Evolutionary conservation across 495 filamentous ascomycete genomes (phyloP).

Genomic region (Neurospora sp.): DNA sequence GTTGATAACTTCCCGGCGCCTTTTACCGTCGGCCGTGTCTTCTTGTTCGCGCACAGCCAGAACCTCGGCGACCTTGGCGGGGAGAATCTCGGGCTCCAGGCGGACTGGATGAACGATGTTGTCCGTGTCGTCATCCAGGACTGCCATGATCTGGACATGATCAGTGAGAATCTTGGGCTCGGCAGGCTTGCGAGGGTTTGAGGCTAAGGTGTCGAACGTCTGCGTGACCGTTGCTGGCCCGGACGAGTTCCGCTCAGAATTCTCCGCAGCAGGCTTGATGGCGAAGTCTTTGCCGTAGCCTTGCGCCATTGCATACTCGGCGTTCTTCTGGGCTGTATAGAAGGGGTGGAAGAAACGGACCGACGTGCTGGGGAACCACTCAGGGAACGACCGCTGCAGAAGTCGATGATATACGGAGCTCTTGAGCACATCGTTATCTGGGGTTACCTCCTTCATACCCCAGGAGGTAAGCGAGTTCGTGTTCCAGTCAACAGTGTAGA

Average conservation of each 20-base stretch:
- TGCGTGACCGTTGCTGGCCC: background rate
- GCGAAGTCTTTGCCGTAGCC: conserved; percentile 49
- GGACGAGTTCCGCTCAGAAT: background rate
- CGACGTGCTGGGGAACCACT: conserved; percentile 60
- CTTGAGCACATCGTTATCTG: conserved; percentile 56
- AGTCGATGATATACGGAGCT: conserved; percentile 69
- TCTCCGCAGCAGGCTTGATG: conserved; percentile 26
- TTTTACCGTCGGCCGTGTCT: background rate
- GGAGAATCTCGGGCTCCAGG: conserved; percentile 1
- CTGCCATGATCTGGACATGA: background rate
- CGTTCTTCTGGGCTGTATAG: conserved; percentile 38
- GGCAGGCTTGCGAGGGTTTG: background rate
- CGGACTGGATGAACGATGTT: conserved; percentile 5
- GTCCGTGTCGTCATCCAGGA: background rate
- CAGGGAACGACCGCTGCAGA: conserved; percentile 57
- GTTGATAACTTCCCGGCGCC: background rate
- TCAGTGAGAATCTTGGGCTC: background rate
- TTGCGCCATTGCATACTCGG: conserved; percentile 54
- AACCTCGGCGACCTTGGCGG: background rate
- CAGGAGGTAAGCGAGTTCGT: conserved; percentile 66
- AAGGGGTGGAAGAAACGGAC: conserved; percentile 68
- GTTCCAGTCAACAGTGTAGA: conserved; percentile 61
- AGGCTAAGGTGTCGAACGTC: background rate
- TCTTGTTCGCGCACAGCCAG: background rate
- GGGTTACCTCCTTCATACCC: conserved; percentile 61